Conservation (phyloP, 345 rosid genomes). For the Salix exigua region DNA sequence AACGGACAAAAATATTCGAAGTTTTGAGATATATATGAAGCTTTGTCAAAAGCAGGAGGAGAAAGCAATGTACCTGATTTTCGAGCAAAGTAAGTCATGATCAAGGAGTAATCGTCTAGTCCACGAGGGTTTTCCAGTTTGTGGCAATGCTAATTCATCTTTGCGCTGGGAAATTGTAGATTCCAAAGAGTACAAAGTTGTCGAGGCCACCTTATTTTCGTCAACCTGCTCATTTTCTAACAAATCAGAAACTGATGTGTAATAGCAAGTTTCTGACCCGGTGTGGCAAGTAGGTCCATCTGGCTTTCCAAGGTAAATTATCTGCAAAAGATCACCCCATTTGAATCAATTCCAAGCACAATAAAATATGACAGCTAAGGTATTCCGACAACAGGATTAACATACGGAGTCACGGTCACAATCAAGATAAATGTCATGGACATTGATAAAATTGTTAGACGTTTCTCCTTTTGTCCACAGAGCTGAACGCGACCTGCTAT, state of each 20-base stretch:
- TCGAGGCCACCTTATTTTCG: slow-evolving; percentile 49
- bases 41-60: background rate
- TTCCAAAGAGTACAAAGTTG: slow-evolving; percentile 64
- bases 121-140: slow-evolving; percentile 78
- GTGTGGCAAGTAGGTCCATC: slow-evolving; percentile 97
- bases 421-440: slow-evolving; percentile 68
- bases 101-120: slow-evolving; percentile 52
- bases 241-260: slow-evolving; percentile 45
- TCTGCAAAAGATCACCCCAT: slow-evolving; percentile 38
- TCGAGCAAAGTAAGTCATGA: slow-evolving; percentile 54
- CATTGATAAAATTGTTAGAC: slow-evolving; percentile 72
- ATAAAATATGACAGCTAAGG: background rate
- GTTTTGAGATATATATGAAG: no score
- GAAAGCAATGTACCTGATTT: slow-evolving; percentile 51
- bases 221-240: slow-evolving; percentile 51
- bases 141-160: slow-evolving; percentile 47
- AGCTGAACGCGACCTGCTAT: slow-evolving; percentile 76
- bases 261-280: slow-evolving; percentile 85
- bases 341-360: background rate
- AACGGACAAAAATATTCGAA: background rate
- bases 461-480: slow-evolving; percentile 95
- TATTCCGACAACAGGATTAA: background rate
- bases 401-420: slow-evolving; percentile 85
- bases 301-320: slow-evolving; percentile 85
- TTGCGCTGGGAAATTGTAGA: slow-evolving; percentile 62